Evolutionary conservation across 2,329 filamentous ascomycete genomes (phyloP), one percentile per base, ranked within the genome.

Genomic region (Xylaria sp.): DNA sequence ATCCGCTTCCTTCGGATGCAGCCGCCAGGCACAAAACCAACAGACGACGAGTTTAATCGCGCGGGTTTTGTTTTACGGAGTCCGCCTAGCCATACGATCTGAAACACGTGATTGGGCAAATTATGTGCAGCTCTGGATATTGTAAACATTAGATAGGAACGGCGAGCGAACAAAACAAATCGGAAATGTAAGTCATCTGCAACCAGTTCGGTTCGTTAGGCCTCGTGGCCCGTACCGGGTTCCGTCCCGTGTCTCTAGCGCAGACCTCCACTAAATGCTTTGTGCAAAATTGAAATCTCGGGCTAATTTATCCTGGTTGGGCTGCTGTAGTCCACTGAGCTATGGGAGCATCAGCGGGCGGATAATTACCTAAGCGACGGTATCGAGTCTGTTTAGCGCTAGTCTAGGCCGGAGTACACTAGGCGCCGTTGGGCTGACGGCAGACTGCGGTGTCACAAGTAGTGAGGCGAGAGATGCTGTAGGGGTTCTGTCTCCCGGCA

Each of bases 1-100:
- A 54, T 60, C 29, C 44, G 37, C 51, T 49, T 60, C 51, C 51
- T 60, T 55, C 38, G 8, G 17, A 35, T 48, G 41, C 35, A 54
- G 35, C 21, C 15, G n/a, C 38, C 21, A 8, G 19, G 38, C 13
- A n/a, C 11, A 8, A 31, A 10, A 6, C 25, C 27, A 27, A 35
- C 31, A 11, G 37, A 29, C n/a, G 5, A 38, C 35, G 23, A 31
- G 21, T 41, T 31, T 10, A n/a, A 31, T 13, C 43, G 27, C 13
- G 21, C 37, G 11, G 31, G 13, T 7, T 31, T 44, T 33, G 54
- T 51, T 27, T 41, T 49, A 49, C 57, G 17, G 49, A 59, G 54
- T 58, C 55, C 55, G 55, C 27, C n/a, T 49, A 27, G 47, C 21
- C 10, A 31, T n/a, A 13, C 21, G 40, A 21, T 41, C 23, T 33